phyloP scores from a whole-genome alignment of 768 basidiomycete species.

The Collybiopsis confluens region DNA sequence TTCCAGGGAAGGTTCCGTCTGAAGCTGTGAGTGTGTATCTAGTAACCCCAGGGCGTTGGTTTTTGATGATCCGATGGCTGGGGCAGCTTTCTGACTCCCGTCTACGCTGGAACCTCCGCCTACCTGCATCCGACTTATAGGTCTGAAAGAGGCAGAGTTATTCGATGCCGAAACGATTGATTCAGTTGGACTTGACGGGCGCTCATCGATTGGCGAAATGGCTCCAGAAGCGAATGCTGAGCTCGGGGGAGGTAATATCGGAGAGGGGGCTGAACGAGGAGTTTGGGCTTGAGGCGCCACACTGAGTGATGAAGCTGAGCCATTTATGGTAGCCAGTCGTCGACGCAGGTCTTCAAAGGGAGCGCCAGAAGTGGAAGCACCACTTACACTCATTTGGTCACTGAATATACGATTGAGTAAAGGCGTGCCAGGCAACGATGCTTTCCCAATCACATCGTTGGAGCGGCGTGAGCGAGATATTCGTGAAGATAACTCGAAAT shows the following conservation, averaged over 20 bases:
- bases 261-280: conserved; percentile 41
- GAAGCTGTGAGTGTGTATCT: conserved; percentile 69
- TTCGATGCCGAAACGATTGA: conserved; percentile 73
- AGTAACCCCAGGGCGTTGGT: conserved; percentile 79
- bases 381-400: conserved; percentile 32
- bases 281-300: conserved; percentile 32
- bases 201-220: conserved; percentile 35
- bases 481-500: conserved; percentile 34
- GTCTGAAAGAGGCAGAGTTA: conserved; percentile 49
- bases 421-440: conserved; percentile 44
- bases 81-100: conserved; percentile 71
- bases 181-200: conserved; percentile 78
- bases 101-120: conserved; percentile 55
- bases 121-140: conserved; percentile 59
- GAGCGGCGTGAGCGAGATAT: conserved; percentile 42
- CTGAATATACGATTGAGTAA: conserved; percentile 45
- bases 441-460: conserved; percentile 33
- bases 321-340: conserved; percentile 70
- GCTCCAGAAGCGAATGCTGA: conserved; percentile 26
- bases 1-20: conserved; percentile 62
- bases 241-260: conserved; percentile 23
- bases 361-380: conserved; percentile 32
- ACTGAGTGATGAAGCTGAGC: conserved; percentile 61
- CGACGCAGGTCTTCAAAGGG: conserved; percentile 78
- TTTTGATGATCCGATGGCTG: conserved; percentile 83